Conservation (phyloP, 306 rosid genomes). For the Inga oerstediana region DNA sequence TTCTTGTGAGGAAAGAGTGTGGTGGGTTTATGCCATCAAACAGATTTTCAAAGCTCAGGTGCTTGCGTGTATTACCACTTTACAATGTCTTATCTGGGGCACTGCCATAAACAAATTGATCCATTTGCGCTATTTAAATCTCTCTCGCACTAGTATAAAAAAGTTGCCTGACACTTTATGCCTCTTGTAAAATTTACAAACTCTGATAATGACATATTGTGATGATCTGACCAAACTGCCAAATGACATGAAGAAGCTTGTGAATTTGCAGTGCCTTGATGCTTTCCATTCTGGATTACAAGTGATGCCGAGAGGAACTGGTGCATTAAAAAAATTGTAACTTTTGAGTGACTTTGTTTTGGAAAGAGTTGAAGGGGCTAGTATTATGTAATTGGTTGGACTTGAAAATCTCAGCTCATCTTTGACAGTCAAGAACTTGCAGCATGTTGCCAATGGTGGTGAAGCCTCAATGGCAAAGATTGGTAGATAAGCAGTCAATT, state of each 20-base stretch:
- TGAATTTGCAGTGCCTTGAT: constrained; percentile 17
- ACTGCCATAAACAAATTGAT: constrained; percentile 8
- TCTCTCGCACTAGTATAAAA: not conserved
- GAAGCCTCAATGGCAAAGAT: constrained; percentile 6
- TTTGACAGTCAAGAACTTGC: not conserved
- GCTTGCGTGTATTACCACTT: constrained; percentile 6
- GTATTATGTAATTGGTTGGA: not conserved
- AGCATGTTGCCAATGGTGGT: not conserved
- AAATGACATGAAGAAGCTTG: constrained; percentile 6
- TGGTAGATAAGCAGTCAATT: not conserved
- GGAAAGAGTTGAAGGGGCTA: not conserved
- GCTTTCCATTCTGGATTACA: not conserved
- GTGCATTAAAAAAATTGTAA: not conserved
- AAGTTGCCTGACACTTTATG: not conserved
- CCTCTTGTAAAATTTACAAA: constrained; percentile 26
- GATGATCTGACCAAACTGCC: not conserved
- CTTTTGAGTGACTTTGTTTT: constrained; percentile 2
- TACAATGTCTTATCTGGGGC: not conserved
- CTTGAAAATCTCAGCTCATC: not conserved
- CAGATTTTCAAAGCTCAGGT: not conserved
- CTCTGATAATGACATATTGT: not conserved
- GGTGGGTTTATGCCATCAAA: not conserved
- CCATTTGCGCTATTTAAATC: constrained; percentile 27
- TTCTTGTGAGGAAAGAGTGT: not conserved
- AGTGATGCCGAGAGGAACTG: not conserved